Percentiles rank a stretch among this genome's conserved stretches.
Evolutionary conservation across 1,139 yeast genomes (phyloP).

Genomic region (Yamadazyma dendronema): DNA sequence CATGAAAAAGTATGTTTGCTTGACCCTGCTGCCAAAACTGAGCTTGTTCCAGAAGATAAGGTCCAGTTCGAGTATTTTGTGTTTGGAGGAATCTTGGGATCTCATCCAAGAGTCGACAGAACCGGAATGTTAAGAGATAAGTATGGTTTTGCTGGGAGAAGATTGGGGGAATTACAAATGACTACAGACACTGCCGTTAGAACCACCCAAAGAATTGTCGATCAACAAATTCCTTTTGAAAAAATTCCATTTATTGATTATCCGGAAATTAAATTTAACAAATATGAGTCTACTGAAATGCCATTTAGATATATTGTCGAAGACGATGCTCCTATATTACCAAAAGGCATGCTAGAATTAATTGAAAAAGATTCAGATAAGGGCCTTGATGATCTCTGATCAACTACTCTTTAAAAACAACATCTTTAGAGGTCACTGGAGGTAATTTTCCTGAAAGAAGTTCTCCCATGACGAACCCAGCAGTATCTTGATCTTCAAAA

Average conservation of each 20-base stretch:
- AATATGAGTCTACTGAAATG: constrained; percentile 94
- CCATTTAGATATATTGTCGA: constrained; percentile 85
- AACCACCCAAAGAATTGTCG: constrained; percentile 76
- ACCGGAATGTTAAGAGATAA: constrained; percentile 81
- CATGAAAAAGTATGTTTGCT: constrained; percentile 68
- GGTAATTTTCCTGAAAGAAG: constrained; percentile 26
- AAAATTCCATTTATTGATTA: constrained; percentile 83
- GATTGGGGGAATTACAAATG: constrained; percentile 89
- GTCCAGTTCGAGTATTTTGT: constrained; percentile 77
- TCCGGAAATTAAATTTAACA: constrained; percentile 87
- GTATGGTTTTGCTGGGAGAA: constrained; percentile 80
- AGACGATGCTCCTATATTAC: constrained; percentile 73
- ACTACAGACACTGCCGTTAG: constrained; percentile 97
- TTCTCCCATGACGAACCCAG: constrained; percentile 70
- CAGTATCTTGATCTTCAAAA: constrained; percentile 83
- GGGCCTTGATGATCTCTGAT: constrained; percentile 58
- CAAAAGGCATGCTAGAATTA: constrained; percentile 85
- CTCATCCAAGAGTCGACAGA: constrained; percentile 94
- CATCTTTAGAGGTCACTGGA: constrained; percentile 24
- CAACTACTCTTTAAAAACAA: constrained; percentile 17
- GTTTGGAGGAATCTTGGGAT: constrained; percentile 95
- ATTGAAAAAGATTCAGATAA: constrained; percentile 84
- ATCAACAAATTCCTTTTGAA: constrained; percentile 55
- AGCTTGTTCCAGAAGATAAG: constrained; percentile 68
- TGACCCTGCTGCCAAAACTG: constrained; percentile 82